Evolutionary conservation across 1,284 basidiomycete genomes (phyloP), one percentile per base, ranked within the genome.

Genomic region (Rhodotorula sp.): DNA sequence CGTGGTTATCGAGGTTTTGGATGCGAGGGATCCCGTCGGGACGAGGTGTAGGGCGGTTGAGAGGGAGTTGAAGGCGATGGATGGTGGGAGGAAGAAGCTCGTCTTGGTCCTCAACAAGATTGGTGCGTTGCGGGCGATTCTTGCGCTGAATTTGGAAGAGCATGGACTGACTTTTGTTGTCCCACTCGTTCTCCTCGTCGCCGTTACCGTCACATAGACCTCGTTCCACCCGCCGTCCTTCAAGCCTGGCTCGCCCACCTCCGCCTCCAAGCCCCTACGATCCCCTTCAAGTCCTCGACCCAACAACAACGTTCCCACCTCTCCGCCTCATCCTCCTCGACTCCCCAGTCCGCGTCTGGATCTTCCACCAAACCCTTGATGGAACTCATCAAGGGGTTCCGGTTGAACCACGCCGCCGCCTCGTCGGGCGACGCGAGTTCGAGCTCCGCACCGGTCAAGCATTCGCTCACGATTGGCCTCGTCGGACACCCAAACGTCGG

Each of bases 401-500:
- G 72, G 15, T 56, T 56, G 51, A 27, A 51, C 22, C 46, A 59
- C 8, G 65, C 57, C 30, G 46, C 61, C 4, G 27, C 57, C 27
- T 19, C 36, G 2, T 60, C 70, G 57, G 66, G 65, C 32, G 55
- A 39, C n/a, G n/a, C n/a, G 13, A 30, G n/a, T 19, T 53, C 64
- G 39, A 30, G 19, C 27, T 36, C 36, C 19, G 34, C 49, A 29
- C 24, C 59, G 13, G 68, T 70, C 66, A 71, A 70, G 62, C 62
- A 64, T 19, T 75, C 73, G 66, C 84, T 94, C 57, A 95, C 93
- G 0, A 88, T 98, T 64, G 95, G 95, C 24, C 90, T 98, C 30
- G 92, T 98, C 44, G 95, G 95, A 2, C 95, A 94, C 78, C 95
- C 95, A 6, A 99, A 99, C 81, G 95, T 98, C 64, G 95, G 95